phyloP scores from a whole-genome alignment of 176 grass and related monocot genomes.

The Oryza officinalis region DNA sequence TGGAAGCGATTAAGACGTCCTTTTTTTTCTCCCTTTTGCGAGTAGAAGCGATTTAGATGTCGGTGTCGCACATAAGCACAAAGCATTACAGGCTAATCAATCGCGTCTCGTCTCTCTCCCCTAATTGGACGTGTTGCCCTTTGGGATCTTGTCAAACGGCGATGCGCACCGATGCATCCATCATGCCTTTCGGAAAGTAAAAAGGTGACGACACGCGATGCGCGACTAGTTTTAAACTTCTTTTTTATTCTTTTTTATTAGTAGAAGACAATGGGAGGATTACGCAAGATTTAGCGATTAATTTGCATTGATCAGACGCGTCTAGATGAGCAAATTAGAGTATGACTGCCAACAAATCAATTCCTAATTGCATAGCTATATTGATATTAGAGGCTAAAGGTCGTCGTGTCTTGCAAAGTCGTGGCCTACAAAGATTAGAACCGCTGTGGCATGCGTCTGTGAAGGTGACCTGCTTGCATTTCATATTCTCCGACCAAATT shows the following conservation, averaged over 20 bases:
- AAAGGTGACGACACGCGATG: conserved; percentile 8
- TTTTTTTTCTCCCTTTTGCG: too few relatives aligned
- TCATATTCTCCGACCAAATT: conserved; percentile 1
- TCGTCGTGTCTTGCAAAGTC: conserved; percentile 11
- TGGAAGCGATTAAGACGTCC: conserved; percentile 20
- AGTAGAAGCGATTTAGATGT: conserved; percentile 17
- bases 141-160: conserved; percentile 20
- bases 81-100: conserved; percentile 5
- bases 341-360: neutral
- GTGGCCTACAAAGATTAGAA: conserved; percentile 9
- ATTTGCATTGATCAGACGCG: neutral
- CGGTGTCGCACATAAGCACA: conserved; percentile 25
- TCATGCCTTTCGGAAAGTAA: conserved; percentile 34
- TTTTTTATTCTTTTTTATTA: too few relatives aligned
- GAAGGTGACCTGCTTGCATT: conserved; percentile 21
- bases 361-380: neutral
- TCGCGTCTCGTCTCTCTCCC: neutral
- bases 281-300: neutral
- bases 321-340: neutral
- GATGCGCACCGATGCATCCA: conserved; percentile 21
- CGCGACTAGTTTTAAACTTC: neutral
- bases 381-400: neutral
- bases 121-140: neutral
- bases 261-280: neutral
- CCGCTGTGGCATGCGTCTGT: neutral